Base-by-base conservation (phyloP, 257 asterid genomes). In the Lycium ferocissimum region DNA sequence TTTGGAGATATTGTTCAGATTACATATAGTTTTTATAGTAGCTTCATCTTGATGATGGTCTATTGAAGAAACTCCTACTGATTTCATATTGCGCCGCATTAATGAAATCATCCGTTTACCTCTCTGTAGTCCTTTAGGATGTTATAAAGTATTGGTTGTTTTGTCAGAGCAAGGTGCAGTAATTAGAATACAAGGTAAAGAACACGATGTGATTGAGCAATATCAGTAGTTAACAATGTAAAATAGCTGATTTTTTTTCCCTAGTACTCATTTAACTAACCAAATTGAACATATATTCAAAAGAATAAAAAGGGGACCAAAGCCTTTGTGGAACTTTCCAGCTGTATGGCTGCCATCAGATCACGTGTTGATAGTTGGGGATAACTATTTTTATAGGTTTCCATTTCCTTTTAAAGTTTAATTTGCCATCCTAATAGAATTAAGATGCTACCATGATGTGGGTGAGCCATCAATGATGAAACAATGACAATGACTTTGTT, bases 351-450 rank as follows among this genome's bases (percentile, higher is more conserved):
- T 72, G 38, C 58, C 80, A 72, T 45, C 58, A 72, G 80, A 72
- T 72, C 57, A 72, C 80, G n/a, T 45, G 57, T 45, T 72, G 80
- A 72, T 45, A n/a, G 57, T 57, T 72, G 58, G 80, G 58, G 80
- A 72, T 40, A 43, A 72, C 80, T 72, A 12, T 40, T 40, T 37
- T 40, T 70, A 14, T 38, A 70, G 33, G 79, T 40, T 70, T 70
- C 54, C 79, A 17, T 70, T 40, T 70, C 80, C 80, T 45, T 72
- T 45, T 43, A 45, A 72, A 45, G 56, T 43, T 18, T 72, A 45
- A n/a, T 72, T 72, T 45, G 58, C 57, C 56, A 72, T n/a, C 80
- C 58, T 72, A 45, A 43, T 33, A 72, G 38, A 72, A n/a, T n/a
- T 45, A n/a, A 72, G 80, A 43, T 45, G 37, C 57, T 43, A 72